phyloP scores from a whole-genome alignment of 2,329 filamentous ascomycete genomes.

The Venturia oleaginea region DNA sequence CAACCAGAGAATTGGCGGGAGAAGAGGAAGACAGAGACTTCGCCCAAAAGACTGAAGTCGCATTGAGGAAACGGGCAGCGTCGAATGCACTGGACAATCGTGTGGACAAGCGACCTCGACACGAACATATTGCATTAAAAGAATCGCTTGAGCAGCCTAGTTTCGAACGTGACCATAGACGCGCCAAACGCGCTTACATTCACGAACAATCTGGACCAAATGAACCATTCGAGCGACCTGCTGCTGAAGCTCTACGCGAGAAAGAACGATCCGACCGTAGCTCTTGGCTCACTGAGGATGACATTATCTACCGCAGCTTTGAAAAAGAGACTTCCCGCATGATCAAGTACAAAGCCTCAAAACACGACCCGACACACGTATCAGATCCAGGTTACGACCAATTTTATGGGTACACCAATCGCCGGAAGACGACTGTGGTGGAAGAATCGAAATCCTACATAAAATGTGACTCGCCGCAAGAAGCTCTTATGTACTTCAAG shows the following conservation, averaged over 20 bases:
- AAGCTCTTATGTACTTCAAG: neutral
- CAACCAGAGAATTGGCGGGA: neutral
- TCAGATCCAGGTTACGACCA: neutral
- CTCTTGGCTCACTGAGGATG: neutral
- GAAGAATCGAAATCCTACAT: neutral
- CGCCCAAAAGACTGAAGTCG: neutral
- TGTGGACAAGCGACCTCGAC: neutral
- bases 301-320: neutral
- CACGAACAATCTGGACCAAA: neutral
- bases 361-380: neutral
- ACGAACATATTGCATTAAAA: too few relatives aligned
- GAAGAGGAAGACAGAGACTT: neutral
- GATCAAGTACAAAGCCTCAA: neutral
- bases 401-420: neutral
- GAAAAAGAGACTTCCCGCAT: neutral
- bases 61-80: neutral
- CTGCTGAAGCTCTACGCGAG: neutral
- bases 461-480: slow-evolving; percentile 2
- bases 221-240: neutral
- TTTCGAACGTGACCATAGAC: too few relatives aligned
- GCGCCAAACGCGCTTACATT: too few relatives aligned
- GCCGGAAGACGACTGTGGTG: neutral
- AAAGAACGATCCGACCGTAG: neutral
- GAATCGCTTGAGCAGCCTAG: too few relatives aligned
- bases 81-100: neutral